Conservation (phyloP, 768 basidiomycete genomes). For the Podaxis sp. region DNA sequence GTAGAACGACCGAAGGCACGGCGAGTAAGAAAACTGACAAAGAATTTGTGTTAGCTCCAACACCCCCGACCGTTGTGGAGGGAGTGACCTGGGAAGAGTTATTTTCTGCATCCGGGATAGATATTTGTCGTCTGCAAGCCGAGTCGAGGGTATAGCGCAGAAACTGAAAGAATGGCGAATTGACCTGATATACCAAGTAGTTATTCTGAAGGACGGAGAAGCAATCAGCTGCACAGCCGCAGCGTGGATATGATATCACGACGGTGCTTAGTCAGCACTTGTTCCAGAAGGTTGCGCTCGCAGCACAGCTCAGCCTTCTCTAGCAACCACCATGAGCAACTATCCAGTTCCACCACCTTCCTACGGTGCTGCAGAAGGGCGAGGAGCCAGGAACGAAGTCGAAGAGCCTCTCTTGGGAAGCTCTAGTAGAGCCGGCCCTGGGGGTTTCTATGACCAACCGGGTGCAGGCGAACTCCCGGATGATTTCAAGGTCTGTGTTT, state of each 20-base stretch:
- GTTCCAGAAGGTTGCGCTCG: not conserved
- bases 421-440: conserved; percentile 38
- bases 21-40: too few relatives aligned
- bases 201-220: conserved; percentile 4
- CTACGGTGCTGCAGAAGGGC: conserved; percentile 44
- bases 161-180: not conserved
- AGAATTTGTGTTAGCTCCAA: too few relatives aligned
- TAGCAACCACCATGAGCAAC: conserved; percentile 49
- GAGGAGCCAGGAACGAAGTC: conserved; percentile 30
- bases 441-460: conserved; percentile 74
- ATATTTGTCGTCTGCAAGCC: not conserved
- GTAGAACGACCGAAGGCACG: too few relatives aligned
- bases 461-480: conserved; percentile 76
- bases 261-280: conserved; percentile 10
- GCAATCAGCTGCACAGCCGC: conserved; percentile 1
- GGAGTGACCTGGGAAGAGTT: not conserved
- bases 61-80: too few relatives aligned
- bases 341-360: conserved; percentile 63
- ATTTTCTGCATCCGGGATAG: conserved; percentile 5
- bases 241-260: not conserved
- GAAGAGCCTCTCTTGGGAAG: conserved; percentile 59
- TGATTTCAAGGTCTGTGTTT: conserved; percentile 78
- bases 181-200: not conserved
- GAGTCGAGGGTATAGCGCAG: not conserved
- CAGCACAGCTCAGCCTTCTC: conserved; percentile 7